Percentiles rank a stretch among this genome's conserved stretches.
Evolutionary conservation across 2,329 filamentous ascomycete species (phyloP).

Genomic region (Cercospora sp.): DNA sequence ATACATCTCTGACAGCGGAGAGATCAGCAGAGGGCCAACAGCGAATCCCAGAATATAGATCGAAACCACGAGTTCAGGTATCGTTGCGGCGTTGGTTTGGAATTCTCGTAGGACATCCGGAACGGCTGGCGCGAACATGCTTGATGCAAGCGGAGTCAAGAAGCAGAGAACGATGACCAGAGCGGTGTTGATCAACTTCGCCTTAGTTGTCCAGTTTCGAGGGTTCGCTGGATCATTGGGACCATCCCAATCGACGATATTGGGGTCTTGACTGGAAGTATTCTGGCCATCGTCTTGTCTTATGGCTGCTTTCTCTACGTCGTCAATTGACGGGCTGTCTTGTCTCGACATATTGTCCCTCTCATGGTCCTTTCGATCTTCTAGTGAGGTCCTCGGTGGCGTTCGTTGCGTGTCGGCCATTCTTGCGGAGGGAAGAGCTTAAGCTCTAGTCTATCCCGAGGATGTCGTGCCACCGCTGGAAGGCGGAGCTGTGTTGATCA

Average conservation of each 20-base stretch:
- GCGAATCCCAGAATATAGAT: slow-evolving; percentile 57
- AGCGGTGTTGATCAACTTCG: slow-evolving; percentile 42
- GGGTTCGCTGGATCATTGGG: slow-evolving; percentile 56
- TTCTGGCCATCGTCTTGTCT: background rate
- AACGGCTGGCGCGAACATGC: slow-evolving; percentile 67
- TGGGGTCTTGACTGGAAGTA: slow-evolving; percentile 33
- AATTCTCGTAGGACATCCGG: slow-evolving; percentile 64
- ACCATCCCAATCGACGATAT: slow-evolving; percentile 60
- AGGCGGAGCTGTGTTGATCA: background rate
- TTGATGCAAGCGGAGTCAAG: slow-evolving; percentile 53
- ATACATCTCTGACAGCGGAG: slow-evolving; percentile 40
- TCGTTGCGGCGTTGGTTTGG: slow-evolving; percentile 50
- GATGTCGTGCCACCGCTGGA: background rate
- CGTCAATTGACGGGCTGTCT: background rate
- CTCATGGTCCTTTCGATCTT: slow-evolving; percentile 9
- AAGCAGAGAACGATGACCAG: slow-evolving; percentile 53
- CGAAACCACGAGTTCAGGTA: slow-evolving; percentile 65
- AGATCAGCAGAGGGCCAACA: slow-evolving; percentile 45
- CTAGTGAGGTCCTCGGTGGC: background rate
- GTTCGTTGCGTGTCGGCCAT: background rate
- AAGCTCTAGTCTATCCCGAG: background rate
- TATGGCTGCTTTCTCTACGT: slow-evolving; percentile 6
- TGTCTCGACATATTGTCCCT: slow-evolving; percentile 1
- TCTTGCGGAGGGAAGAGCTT: background rate
- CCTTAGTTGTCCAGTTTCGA: slow-evolving; percentile 58